Percentiles rank a stretch among this genome's conserved stretches.
phyloP scores from a whole-genome alignment of 1,284 basidiomycete genomes.

The Entoloma clypeatum region DNA sequence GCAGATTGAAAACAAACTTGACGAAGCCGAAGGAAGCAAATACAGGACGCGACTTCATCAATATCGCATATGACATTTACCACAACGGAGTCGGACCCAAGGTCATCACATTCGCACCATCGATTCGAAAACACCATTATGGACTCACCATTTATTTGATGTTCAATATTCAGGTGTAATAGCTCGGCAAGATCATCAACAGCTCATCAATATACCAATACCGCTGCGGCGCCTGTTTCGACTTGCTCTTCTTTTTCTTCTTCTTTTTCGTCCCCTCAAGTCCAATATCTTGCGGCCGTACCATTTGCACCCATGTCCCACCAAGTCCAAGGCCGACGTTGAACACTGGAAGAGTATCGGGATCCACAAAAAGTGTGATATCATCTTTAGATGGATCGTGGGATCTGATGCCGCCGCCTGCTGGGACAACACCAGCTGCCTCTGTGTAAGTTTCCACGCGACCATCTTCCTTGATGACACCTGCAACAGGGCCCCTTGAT shows the following conservation, averaged over 20 bases:
- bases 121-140: too few species aligned
- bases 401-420: slow-evolving; percentile 15
- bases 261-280: slow-evolving; percentile 19
- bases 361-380: slow-evolving; percentile 54
- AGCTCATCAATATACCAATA: slow-evolving; percentile 49
- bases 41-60: too few species aligned
- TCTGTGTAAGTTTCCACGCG: slow-evolving; percentile 6
- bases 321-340: slow-evolving; percentile 50
- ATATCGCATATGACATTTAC: too few species aligned
- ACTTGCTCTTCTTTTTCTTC: slow-evolving; percentile 26
- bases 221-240: slow-evolving; percentile 27
- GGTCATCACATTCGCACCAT: too few species aligned
- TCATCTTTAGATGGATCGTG: slow-evolving; percentile 51
- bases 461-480: slow-evolving; percentile 12
- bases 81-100: too few species aligned
- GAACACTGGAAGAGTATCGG: slow-evolving; percentile 40
- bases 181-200: slow-evolving; percentile 37
- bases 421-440: slow-evolving; percentile 1
- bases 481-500: slow-evolving; percentile 41
- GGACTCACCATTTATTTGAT: too few species aligned
- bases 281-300: slow-evolving; percentile 26
- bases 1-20: too few species aligned
- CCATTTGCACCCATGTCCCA: slow-evolving; percentile 62
- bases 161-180: slow-evolving; percentile 21
- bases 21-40: too few species aligned